phyloP scores from a whole-genome alignment of 305 asterid genomes.

The Fraxinus sp. region DNA sequence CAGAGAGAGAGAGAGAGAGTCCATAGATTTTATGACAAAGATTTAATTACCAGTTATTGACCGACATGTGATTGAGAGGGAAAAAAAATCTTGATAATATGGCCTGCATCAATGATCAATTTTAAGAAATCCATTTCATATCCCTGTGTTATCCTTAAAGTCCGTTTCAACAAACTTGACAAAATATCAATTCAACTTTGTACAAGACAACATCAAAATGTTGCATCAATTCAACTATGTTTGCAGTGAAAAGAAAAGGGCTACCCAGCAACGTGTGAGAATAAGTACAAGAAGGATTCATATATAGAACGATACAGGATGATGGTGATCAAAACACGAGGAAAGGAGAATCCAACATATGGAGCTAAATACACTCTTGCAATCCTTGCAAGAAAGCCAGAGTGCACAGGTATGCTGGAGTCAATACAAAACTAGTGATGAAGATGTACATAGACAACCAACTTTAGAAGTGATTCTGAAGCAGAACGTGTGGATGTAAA shows the following conservation, averaged over 20 bases:
- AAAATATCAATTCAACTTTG: neutral
- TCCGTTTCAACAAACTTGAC: neutral
- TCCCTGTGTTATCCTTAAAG: neutral
- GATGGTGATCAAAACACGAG: neutral
- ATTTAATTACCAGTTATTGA: neutral
- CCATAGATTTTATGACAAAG: neutral
- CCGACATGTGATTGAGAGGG: neutral
- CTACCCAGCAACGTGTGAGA: neutral
- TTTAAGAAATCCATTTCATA: constrained; percentile 6
- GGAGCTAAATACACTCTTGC: neutral
- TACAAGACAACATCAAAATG: neutral
- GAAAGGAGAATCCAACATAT: neutral
- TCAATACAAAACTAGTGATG: neutral
- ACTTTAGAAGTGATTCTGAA: neutral
- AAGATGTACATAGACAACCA: neutral
- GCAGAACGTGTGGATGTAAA: neutral
- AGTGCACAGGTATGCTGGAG: neutral
- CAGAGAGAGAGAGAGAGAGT: neutral
- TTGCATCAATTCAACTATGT: neutral
- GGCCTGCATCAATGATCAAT: constrained; percentile 1
- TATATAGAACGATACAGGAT: neutral
- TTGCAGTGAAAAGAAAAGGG: neutral
- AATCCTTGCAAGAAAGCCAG: neutral
- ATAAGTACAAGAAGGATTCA: neutral
- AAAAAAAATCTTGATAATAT: neutral